phyloP scores from a whole-genome alignment of 78 protist genomes.

The Dictyostelium firmibasis region DNA sequence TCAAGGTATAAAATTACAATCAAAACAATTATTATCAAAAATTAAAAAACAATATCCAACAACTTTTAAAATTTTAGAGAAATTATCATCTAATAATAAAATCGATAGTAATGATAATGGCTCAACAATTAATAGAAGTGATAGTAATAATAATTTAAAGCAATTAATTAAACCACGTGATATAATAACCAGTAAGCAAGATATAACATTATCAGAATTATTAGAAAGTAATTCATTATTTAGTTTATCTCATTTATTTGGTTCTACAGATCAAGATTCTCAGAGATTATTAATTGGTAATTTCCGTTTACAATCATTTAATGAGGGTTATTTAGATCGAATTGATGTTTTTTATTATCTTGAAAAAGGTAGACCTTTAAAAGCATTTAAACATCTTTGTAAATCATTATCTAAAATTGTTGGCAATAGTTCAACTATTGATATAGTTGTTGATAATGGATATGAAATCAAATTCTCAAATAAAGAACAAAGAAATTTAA shows the following conservation, averaged over 20 bases:
- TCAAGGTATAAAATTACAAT: slow-evolving; percentile 11
- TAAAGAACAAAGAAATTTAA: slow-evolving; percentile 5
- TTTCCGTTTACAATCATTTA: slow-evolving; percentile 29
- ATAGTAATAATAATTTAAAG: not conserved
- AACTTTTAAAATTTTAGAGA: not conserved
- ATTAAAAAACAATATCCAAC: slow-evolving; percentile 24
- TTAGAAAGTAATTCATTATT: slow-evolving; percentile 28
- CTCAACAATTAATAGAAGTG: not conserved
- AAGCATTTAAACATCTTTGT: not conserved
- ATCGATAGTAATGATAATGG: not conserved
- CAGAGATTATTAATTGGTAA: slow-evolving; percentile 8
- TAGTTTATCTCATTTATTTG: slow-evolving; percentile 11
- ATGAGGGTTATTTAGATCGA: slow-evolving; percentile 53
- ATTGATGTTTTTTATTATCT: slow-evolving; percentile 56
- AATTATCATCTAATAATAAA: not conserved
- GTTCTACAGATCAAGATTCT: not conserved
- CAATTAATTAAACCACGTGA: slow-evolving; percentile 33
- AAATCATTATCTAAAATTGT: not conserved
- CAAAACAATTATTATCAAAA: not conserved
- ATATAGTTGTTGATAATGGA: not conserved
- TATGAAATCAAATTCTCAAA: not conserved
- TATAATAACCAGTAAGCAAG: slow-evolving; percentile 18
- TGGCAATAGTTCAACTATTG: not conserved
- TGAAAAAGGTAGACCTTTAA: slow-evolving; percentile 61
- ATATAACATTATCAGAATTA: slow-evolving; percentile 50